These are phyloP conservation scores for Jamesozyma piceae DNA, from an alignment of 805 yeast genomes.

Conservation along the genomic window DNA sequence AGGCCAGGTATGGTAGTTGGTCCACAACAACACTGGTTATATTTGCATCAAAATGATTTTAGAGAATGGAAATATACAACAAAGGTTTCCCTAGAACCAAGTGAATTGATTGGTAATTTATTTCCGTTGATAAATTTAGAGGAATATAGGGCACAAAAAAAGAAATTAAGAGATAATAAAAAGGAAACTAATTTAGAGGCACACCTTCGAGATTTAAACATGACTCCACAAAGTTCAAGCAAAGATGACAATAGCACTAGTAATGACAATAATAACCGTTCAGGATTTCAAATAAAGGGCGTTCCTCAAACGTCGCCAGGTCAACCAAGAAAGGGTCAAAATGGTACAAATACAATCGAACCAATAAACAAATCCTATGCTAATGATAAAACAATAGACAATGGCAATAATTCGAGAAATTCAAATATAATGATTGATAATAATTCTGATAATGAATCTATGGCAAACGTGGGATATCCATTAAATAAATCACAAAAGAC, in stretches of 20 bases:
- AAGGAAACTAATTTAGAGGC: slow-evolving; percentile 20
- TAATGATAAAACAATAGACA: not conserved
- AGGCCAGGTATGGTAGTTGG: slow-evolving; percentile 99
- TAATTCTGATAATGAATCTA: slow-evolving; percentile 11
- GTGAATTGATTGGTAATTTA: slow-evolving; percentile 57
- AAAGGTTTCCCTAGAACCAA: slow-evolving; percentile 63
- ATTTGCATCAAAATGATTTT: slow-evolving; percentile 90
- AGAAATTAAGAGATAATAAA: slow-evolving; percentile 18
- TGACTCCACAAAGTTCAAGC: slow-evolving; percentile 29
- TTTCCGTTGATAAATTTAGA: slow-evolving; percentile 55
- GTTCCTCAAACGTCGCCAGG: slow-evolving; percentile 94
- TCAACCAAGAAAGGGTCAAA: slow-evolving; percentile 73
- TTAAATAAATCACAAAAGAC: slow-evolving; percentile 12
- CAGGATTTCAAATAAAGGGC: slow-evolving; percentile 24
- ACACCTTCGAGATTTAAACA: slow-evolving; percentile 14
- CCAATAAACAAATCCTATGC: slow-evolving; percentile 19
- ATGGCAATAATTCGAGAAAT: not conserved
- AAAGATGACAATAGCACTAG: slow-evolving; percentile 14
- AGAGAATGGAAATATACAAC: slow-evolving; percentile 93
- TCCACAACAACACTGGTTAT: slow-evolving; percentile 98
- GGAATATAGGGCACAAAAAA: slow-evolving; percentile 47
- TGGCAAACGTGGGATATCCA: not conserved
- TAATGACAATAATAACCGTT: slow-evolving; percentile 12
- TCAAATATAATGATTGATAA: slow-evolving; percentile 7
- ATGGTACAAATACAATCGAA: slow-evolving; percentile 29